Evolutionary conservation across 805 yeast genomes (phyloP).

Genomic region (Starmera pachycereana): DNA sequence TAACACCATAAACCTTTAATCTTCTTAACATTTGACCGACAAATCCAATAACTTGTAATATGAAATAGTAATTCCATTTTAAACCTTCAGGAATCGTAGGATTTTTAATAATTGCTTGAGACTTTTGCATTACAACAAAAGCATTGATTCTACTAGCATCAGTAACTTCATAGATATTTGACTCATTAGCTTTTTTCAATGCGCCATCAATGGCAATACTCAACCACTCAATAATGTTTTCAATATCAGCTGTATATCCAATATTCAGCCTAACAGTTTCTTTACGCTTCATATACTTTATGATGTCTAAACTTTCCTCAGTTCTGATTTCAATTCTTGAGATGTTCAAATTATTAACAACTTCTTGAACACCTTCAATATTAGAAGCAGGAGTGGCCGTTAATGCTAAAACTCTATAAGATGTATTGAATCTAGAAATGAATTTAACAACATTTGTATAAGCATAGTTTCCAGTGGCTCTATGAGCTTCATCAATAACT

Average conservation of each 20-base stretch:
- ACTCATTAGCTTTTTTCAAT: constrained; percentile 50
- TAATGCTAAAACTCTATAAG: constrained; percentile 71
- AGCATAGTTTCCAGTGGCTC: constrained; percentile 85
- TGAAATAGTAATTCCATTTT: constrained; percentile 62
- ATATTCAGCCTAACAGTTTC: constrained; percentile 51
- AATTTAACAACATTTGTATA: constrained; percentile 75
- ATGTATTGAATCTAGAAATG: constrained; percentile 48
- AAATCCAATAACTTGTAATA: constrained; percentile 51
- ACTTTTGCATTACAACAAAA: constrained; percentile 60
- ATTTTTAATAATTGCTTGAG: constrained; percentile 45
- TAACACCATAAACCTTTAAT: constrained; percentile 72
- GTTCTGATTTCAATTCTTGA: constrained; percentile 79
- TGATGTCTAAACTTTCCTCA: constrained; percentile 71
- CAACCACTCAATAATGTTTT: constrained; percentile 41
- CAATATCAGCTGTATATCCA: constrained; percentile 42
- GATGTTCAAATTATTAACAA: constrained; percentile 62
- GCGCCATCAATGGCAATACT: constrained; percentile 61
- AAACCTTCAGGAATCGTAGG: constrained; percentile 52
- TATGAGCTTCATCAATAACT: constrained; percentile 92
- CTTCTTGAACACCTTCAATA: constrained; percentile 79
- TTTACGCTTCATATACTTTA: constrained; percentile 66
- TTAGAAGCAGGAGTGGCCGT: constrained; percentile 96
- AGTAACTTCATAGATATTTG: constrained; percentile 49
- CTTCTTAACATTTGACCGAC: constrained; percentile 65
- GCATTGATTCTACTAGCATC: constrained; percentile 64